These are phyloP conservation scores for Stachybotrys chlorohalonatus DNA, from an alignment of 2,329 filamentous ascomycete species.

Conservation along the genomic window DNA sequence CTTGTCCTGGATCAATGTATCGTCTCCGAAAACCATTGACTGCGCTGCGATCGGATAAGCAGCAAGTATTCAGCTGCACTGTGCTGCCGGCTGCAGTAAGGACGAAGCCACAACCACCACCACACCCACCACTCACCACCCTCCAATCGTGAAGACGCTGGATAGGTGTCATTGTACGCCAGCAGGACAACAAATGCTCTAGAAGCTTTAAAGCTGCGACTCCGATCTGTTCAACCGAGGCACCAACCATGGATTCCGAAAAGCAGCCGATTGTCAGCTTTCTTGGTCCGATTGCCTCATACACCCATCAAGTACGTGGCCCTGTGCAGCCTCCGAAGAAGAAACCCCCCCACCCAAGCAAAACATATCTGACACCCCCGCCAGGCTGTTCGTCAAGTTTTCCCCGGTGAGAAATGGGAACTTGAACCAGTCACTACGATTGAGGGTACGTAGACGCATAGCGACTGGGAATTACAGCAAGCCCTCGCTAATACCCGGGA, in stretches of 20 bases:
- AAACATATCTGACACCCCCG: not conserved
- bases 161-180: too few relatives aligned
- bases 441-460: constrained; percentile 22
- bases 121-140: too few relatives aligned
- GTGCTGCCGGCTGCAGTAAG: too few relatives aligned
- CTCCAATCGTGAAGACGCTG: too few relatives aligned
- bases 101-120: too few relatives aligned
- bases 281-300: constrained; percentile 39
- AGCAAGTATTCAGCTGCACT: too few relatives aligned
- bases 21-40: too few relatives aligned
- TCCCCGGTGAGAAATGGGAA: constrained; percentile 37
- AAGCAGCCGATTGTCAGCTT: constrained; percentile 36
- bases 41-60: too few relatives aligned
- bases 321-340: not conserved
- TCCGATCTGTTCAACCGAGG: not conserved
- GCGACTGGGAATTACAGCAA: too few relatives aligned
- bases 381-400: constrained; percentile 38
- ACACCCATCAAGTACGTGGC: constrained; percentile 38
- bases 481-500: constrained; percentile 4
- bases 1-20: too few relatives aligned
- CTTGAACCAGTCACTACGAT: constrained; percentile 44
- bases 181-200: too few relatives aligned
- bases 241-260: constrained; percentile 10
- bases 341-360: not conserved
- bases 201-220: not conserved